phyloP scores from a whole-genome alignment of 225 moss, liverwort and hornwort species.

The Pleurozium schreberi region DNA sequence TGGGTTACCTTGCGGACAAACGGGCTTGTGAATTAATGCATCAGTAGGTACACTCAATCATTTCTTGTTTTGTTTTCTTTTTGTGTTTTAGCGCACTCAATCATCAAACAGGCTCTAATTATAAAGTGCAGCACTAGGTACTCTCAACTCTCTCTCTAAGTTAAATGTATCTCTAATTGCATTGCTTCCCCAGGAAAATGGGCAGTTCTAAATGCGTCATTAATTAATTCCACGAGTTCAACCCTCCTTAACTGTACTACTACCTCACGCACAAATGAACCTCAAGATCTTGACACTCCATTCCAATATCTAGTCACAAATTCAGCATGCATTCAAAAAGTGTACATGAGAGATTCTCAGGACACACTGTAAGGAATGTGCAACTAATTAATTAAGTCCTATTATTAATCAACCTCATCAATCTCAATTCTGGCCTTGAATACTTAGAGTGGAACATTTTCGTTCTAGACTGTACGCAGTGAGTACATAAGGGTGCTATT shows the following conservation, averaged over 20 bases:
- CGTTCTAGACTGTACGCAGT: no score
- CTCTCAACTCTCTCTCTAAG: not conserved
- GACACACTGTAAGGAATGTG: not conserved
- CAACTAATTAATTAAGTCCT: not conserved
- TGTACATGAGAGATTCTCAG: not conserved
- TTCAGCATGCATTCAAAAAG: no score
- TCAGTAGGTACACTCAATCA: not conserved
- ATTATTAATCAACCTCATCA: not conserved
- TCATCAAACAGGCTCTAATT: not conserved
- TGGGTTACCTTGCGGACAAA: not conserved
- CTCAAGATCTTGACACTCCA: no score
- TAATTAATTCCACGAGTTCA: not conserved
- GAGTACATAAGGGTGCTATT: not conserved
- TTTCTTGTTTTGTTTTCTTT: no score
- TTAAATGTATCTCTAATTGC: no score
- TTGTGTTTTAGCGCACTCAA: no score
- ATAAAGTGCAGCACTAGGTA: not conserved
- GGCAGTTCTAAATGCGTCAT: not conserved
- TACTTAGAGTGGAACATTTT: not conserved
- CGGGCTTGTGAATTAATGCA: not conserved
- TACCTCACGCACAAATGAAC: not conserved
- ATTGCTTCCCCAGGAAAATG: not conserved
- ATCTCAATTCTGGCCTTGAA: not conserved
- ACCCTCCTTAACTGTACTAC: not conserved
- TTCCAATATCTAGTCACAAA: not conserved